phyloP scores from a whole-genome alignment of 805 yeast genomes.

The Candida vartiovaarae region DNA sequence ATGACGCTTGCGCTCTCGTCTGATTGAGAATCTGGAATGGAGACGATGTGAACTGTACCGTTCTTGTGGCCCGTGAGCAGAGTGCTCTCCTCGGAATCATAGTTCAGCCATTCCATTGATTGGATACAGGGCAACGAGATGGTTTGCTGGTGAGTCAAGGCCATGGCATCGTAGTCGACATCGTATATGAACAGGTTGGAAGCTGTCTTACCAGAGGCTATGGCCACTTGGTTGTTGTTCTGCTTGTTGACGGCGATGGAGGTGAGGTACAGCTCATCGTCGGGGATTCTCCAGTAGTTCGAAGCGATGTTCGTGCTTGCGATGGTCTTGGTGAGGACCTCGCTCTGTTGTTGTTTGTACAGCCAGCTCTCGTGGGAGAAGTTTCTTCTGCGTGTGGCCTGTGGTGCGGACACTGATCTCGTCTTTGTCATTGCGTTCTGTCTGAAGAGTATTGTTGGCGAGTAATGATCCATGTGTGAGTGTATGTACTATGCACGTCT shows the following conservation, averaged over 20 bases:
- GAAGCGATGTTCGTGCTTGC: conserved; percentile 29
- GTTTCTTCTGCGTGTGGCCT: conserved; percentile 5
- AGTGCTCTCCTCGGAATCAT: conserved; percentile 28
- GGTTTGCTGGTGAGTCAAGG: conserved; percentile 51
- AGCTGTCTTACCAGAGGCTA: conserved; percentile 39
- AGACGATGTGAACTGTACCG: conserved; percentile 67
- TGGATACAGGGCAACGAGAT: conserved; percentile 50
- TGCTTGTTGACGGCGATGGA: conserved; percentile 30
- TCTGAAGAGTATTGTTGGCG: conserved; percentile 21
- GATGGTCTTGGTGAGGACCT: conserved; percentile 36
- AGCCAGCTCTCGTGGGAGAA: conserved; percentile 19
- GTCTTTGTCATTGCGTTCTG: conserved; percentile 20
- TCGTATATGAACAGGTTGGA: conserved; percentile 48
- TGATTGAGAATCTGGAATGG: conserved; percentile 49
- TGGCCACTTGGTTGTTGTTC: conserved; percentile 34
- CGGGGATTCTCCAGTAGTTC: conserved; percentile 24
- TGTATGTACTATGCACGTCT: not conserved
- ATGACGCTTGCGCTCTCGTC: conserved; percentile 62
- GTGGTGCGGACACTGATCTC: conserved; percentile 3
- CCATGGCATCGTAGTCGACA: conserved; percentile 31
- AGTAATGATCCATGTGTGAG: conserved; percentile 17
- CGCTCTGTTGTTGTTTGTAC: conserved; percentile 21
- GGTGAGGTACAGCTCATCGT: conserved; percentile 35
- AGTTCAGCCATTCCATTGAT: conserved; percentile 46
- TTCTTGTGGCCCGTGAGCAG: conserved; percentile 69